Conservation (phyloP, 352 stramenopile genomes). For the Aphanomyces invadans region DNA sequence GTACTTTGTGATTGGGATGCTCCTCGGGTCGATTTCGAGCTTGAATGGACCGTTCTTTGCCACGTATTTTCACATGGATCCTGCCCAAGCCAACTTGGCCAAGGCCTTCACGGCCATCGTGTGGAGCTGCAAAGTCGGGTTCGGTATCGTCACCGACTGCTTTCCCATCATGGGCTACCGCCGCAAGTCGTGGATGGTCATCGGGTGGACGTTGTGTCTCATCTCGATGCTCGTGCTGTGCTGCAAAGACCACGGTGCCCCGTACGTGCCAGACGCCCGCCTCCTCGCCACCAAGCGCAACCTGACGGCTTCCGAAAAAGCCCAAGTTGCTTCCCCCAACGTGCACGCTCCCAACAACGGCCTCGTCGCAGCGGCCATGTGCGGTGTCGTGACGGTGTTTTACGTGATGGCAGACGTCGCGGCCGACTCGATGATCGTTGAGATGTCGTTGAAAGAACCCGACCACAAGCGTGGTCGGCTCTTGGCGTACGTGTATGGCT, state of each 20-base stretch:
- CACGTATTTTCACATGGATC: slow-evolving; percentile 45
- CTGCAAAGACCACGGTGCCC: not conserved
- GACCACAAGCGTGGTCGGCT: not conserved
- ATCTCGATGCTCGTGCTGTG: not conserved
- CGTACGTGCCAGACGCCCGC: not conserved
- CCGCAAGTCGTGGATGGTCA: slow-evolving; percentile 27
- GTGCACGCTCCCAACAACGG: not conserved
- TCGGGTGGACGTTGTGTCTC: slow-evolving; percentile 1
- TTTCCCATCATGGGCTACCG: slow-evolving; percentile 43
- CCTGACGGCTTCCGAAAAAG: not conserved
- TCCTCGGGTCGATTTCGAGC: slow-evolving; percentile 35
- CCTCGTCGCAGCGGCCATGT: not conserved
- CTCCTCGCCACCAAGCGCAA: not conserved
- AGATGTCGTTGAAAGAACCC: not conserved
- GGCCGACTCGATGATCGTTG: not conserved
- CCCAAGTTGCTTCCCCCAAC: not conserved
- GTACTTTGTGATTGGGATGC: slow-evolving; percentile 39
- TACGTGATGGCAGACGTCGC: not conserved
- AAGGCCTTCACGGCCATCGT: slow-evolving; percentile 33
- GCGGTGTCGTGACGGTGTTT: not conserved
- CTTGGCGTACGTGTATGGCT: not conserved
- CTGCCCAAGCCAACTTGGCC: slow-evolving; percentile 33
- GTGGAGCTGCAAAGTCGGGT: slow-evolving; percentile 50
- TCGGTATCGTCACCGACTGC: slow-evolving; percentile 43
- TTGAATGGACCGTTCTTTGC: slow-evolving; percentile 40